These are phyloP conservation scores for Fragilariopsis cylindrus DNA, from an alignment of 108 stramenopile genomes.

Conservation along the genomic window DNA sequence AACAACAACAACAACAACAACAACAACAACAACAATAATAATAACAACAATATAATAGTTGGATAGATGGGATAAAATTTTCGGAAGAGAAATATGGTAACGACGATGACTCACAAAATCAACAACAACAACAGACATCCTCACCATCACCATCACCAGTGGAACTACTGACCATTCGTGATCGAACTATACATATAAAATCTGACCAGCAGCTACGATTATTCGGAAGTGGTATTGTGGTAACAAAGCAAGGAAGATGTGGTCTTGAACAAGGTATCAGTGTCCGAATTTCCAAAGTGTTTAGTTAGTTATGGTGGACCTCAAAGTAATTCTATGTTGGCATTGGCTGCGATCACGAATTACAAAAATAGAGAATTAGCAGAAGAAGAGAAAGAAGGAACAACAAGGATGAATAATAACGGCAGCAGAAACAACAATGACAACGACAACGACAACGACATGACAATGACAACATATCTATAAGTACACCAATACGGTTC, in stretches of 20 bases:
- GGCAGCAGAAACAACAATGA: neutral
- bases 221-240: conserved; percentile 64
- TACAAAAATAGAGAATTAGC: conserved; percentile 55
- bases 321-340: conserved; percentile 93
- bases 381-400: conserved; percentile 19
- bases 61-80: conserved; percentile 1
- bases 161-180: conserved; percentile 53
- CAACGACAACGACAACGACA: neutral
- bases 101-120: neutral
- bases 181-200: conserved; percentile 68
- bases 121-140: neutral
- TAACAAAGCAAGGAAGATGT: conserved; percentile 86
- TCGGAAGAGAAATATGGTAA: neutral
- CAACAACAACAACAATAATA: neutral
- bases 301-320: conserved; percentile 91
- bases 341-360: conserved; percentile 83
- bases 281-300: conserved; percentile 60
- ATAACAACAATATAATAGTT: neutral
- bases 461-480: too few species aligned
- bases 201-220: conserved; percentile 75
- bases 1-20: neutral
- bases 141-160: conserved; percentile 51
- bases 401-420: neutral
- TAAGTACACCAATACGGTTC: conserved; percentile 50
- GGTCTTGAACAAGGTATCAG: conserved; percentile 58